phyloP scores from a whole-genome alignment of 345 rosid species.

The Erucastrum elatum region DNA sequence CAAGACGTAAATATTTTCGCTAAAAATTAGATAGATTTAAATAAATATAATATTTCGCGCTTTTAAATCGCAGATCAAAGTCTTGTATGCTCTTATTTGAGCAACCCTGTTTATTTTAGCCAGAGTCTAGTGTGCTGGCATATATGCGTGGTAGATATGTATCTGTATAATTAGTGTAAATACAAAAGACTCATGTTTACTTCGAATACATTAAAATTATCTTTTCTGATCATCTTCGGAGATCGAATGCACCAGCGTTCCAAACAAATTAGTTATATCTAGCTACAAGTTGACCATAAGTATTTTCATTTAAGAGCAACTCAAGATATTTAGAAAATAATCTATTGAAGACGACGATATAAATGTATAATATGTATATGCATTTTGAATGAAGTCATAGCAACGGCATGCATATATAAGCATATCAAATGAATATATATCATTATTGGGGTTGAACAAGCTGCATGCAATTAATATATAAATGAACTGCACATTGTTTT shows the following conservation, averaged over 20 bases:
- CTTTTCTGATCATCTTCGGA: neutral
- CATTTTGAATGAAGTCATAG: neutral
- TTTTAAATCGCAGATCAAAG: too few species aligned
- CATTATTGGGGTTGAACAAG: neutral
- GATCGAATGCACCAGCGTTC: neutral
- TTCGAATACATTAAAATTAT: neutral
- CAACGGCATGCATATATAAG: neutral
- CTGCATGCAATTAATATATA: neutral
- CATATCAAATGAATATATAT: neutral
- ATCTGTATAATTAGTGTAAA: neutral
- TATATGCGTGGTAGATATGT: neutral
- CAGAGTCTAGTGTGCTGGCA: slow-evolving; percentile 11
- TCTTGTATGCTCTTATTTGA: slow-evolving; percentile 10
- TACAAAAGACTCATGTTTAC: neutral
- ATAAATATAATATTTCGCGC: too few species aligned
- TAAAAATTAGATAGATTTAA: too few species aligned
- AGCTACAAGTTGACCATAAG: neutral
- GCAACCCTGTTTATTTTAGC: slow-evolving; percentile 12
- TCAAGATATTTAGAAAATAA: neutral
- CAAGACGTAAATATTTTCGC: too few species aligned
- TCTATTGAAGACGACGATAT: too few species aligned
- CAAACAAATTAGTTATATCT: neutral
- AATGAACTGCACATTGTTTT: neutral
- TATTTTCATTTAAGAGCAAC: neutral
- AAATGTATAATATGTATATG: neutral